Base-by-base conservation (phyloP, 2,329 filamentous ascomycete species). In the Pestalotiopsis sp. region DNA sequence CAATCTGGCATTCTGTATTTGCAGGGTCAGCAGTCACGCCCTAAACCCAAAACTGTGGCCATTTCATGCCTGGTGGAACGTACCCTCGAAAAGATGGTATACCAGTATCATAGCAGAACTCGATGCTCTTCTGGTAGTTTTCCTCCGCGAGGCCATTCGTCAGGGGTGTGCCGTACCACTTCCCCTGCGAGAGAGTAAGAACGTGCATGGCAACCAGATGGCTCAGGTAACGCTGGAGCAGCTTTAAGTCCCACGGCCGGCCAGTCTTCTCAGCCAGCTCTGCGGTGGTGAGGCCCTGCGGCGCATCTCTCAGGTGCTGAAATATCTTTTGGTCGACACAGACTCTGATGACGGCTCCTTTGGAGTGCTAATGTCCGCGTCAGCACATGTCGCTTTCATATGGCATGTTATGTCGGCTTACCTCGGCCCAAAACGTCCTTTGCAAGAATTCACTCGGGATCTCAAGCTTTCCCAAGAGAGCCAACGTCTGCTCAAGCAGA, bases 111-210 rank as follows among this genome's bases (percentile, higher is more conserved):
- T 62, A 67, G 57, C 58, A 62, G 38, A 67, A 67, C 78, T 76
- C 76, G 58, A 83, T 75, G 71, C 80, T 82, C 64, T 76, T 73
- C 72, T 80, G 82, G 71, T 82, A 82, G 9, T 78, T 77, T 60
- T 77, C 77, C 67, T 82, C 78, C 17, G 80, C 80, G 3, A 80
- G 71, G 14, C 80, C 80, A 39, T 80, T 77, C 71, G 76, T 80
- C 52, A 81, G 79, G 12, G 74, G 70, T 36, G 74, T 71, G 77
- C 52, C 59, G 23, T 25, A 14, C 65, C 65, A 64, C 36, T 25
- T 27, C 20, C 61, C 68, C n/a, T 58, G 45, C 0, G 27, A 9
- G 23, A 60, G 59, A 13, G 13, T 9, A 23, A 68, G 36, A 39
- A 69, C 61, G 3, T 69, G 66, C n/a, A 62, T 67, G 11, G 60